Evolutionary conservation across 2,329 filamentous ascomycete genomes (phyloP), one percentile per base, ranked within the genome.

Genomic region (Ophiocordyceps camponoti-rufipedis): DNA sequence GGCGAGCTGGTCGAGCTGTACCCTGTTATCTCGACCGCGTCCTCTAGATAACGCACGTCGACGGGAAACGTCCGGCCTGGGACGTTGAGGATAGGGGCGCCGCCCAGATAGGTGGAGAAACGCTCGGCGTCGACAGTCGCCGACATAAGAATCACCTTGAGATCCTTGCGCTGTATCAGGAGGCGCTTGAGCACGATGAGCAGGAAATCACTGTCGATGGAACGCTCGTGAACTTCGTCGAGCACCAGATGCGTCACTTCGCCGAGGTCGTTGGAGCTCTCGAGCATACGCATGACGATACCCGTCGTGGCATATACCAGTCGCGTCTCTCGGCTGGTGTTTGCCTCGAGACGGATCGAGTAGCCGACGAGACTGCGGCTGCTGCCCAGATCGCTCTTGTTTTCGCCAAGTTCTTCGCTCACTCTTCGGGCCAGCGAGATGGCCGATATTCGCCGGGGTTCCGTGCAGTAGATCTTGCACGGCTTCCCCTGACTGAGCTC

Each of bases 241-340:
- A 98, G 78, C 42, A 98, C 79, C 48, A 98, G 67, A 64, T 96
- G 91, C 0, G 89, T 94, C 45, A 98, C 80, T 51, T 95, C 89
- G 47, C 78, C 75, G 41, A 98, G 74, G 46, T 93, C 83, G 51
- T 86, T 83, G 0, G 85, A 84, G 9, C 82, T 81, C 61, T 98
- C 91, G 13, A 98, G 71, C 89, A 98, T 96, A 28, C 91, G 80
- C 70, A 98, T 85, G n/a, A 98, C 86, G 47, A 98, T 94, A 66
- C 91, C 78, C 6, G 78, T 82, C 2, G 82, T 95, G 45, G 91
- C 91, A 62, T 87, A 98, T 6, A 96, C 78, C 28, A 98, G 74
- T 44, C 85, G 74, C 2, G 88, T 96, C 53, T 86, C 80, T 29
- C 78, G 74, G 14, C 80, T 82, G 0, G 82, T 83, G 54, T 93